Percentiles rank a stretch among this genome's conserved stretches.
phyloP scores from a whole-genome alignment of 768 basidiomycete species.

The Tephrocybe rancida region DNA sequence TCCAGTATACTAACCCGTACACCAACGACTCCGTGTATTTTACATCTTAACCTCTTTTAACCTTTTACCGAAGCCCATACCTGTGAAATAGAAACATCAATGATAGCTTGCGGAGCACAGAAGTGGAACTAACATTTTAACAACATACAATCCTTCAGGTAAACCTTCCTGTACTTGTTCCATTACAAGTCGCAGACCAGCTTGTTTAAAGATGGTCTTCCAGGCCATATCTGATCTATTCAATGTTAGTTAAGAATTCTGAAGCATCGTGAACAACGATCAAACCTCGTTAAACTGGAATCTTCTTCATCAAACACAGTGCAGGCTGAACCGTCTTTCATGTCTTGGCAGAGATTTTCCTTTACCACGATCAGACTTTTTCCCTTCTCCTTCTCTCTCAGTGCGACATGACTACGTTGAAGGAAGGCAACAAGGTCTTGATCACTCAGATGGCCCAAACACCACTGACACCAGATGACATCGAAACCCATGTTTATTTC shows the following conservation, averaged over 20 bases:
- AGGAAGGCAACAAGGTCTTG: slow-evolving; percentile 79
- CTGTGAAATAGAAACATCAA: slow-evolving; percentile 29
- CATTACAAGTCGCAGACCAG: slow-evolving; percentile 70
- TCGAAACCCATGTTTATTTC: slow-evolving; percentile 75
- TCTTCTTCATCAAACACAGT: slow-evolving; percentile 82
- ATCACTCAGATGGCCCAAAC: slow-evolving; percentile 85
- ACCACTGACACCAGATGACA: slow-evolving; percentile 97
- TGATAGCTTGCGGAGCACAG: neutral
- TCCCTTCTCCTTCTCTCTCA: slow-evolving; percentile 46
- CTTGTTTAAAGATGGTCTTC: slow-evolving; percentile 72
- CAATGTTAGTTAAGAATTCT: slow-evolving; percentile 9
- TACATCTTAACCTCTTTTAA: neutral
- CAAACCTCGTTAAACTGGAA: slow-evolving; percentile 86
- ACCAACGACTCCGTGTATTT: neutral
- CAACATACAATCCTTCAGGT: slow-evolving; percentile 76
- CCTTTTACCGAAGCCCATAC: slow-evolving; percentile 56
- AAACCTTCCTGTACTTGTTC: slow-evolving; percentile 85
- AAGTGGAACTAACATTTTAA: slow-evolving; percentile 71
- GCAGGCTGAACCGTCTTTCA: slow-evolving; percentile 44
- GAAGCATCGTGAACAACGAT: neutral
- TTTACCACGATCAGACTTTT: slow-evolving; percentile 83
- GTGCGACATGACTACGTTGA: slow-evolving; percentile 56
- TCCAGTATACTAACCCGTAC: slow-evolving; percentile 2
- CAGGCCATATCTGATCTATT: slow-evolving; percentile 82
- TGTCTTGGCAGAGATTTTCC: slow-evolving; percentile 83